Conservation (phyloP, 2,329 filamentous ascomycete genomes). For the Talaromyces sp. region DNA sequence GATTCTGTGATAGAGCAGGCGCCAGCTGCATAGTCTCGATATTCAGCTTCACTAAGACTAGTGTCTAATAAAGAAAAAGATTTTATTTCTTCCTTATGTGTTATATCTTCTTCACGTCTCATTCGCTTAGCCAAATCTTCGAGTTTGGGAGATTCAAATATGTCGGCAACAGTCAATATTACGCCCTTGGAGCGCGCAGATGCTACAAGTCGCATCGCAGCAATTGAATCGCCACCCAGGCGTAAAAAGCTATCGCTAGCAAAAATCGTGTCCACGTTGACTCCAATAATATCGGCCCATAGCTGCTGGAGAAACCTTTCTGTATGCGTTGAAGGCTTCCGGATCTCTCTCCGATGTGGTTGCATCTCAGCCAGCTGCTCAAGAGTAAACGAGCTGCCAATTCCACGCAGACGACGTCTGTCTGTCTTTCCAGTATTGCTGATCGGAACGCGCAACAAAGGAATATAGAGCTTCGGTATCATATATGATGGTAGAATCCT, state of each 20-base stretch:
- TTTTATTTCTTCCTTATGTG: background rate
- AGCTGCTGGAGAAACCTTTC: conserved; percentile 20
- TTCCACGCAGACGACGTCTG: conserved; percentile 1
- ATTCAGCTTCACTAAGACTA: background rate
- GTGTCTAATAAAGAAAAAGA: conserved; percentile 7
- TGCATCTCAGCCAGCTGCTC: conserved; percentile 21
- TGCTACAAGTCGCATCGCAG: conserved; percentile 23
- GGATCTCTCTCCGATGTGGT: background rate
- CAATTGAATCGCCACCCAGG: conserved; percentile 26
- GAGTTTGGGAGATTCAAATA: conserved; percentile 11
- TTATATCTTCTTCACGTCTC: background rate
- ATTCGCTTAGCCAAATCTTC: background rate
- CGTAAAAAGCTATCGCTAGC: conserved; percentile 29
- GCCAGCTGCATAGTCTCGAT: conserved; percentile 8
- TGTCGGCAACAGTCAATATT: conserved; percentile 6
- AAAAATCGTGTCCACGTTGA: conserved; percentile 20
- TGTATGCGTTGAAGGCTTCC: conserved; percentile 8
- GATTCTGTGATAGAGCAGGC: background rate
- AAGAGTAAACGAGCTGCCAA: background rate
- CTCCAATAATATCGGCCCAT: conserved; percentile 24
- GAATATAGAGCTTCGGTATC: conserved; percentile 9
- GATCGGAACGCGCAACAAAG: background rate
- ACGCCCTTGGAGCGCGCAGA: conserved; percentile 10
- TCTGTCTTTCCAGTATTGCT: conserved; percentile 13
- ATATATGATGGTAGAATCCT: conserved; percentile 18